Conservation (phyloP, 2,329 filamentous ascomycete genomes). For the Exophiala lecanii-corni region DNA sequence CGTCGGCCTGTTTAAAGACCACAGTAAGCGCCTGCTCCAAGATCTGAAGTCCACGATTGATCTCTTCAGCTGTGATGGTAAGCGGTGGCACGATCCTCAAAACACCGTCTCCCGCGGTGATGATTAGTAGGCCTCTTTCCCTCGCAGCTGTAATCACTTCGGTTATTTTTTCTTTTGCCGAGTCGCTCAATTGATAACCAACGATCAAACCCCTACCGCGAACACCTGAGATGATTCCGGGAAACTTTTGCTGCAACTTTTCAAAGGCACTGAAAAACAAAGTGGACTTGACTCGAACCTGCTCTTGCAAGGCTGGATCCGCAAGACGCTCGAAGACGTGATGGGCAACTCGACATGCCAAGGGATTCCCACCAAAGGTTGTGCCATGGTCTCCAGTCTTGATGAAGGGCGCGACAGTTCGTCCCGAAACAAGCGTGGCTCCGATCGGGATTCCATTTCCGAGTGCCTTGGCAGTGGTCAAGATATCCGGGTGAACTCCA, state of each 20-base stretch:
- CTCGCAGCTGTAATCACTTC: constrained; percentile 76
- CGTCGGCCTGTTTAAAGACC: constrained; percentile 43
- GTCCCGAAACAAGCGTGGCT: constrained; percentile 65
- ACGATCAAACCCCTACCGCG: constrained; percentile 81
- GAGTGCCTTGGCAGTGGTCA: constrained; percentile 92
- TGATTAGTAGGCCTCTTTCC: constrained; percentile 81
- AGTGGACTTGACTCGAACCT: constrained; percentile 64
- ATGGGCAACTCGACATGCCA: constrained; percentile 78
- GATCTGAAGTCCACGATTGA: constrained; percentile 70
- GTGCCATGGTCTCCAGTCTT: constrained; percentile 83
- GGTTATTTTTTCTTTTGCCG: constrained; percentile 49
- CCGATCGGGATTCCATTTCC: constrained; percentile 96
- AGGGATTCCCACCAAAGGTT: constrained; percentile 88
- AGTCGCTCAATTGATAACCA: constrained; percentile 73
- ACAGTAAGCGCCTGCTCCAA: constrained; percentile 63
- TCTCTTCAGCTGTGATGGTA: constrained; percentile 74
- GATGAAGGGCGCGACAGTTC: constrained; percentile 62
- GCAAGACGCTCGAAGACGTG: constrained; percentile 76
- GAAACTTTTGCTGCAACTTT: constrained; percentile 56
- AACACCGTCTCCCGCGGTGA: constrained; percentile 90
- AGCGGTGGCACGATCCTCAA: constrained; percentile 87
- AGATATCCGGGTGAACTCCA: constrained; percentile 78
- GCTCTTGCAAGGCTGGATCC: constrained; percentile 63
- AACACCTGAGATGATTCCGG: constrained; percentile 69
- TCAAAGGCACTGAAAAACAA: constrained; percentile 57